phyloP scores from a whole-genome alignment of 148 eudicot genomes.

The Heliamphora exappendiculata region DNA sequence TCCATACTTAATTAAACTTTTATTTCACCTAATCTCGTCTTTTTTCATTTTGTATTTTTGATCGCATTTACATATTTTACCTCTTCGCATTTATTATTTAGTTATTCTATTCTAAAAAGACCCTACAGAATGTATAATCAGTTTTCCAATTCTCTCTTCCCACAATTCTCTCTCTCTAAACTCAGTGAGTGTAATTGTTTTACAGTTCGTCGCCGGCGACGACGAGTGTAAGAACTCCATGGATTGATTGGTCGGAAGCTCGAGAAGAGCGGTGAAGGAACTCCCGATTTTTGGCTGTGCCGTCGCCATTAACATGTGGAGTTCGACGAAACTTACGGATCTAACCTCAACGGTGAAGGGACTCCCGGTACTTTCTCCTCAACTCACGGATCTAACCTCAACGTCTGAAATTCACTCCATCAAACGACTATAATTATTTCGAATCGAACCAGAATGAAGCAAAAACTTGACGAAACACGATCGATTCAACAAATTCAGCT shows the following conservation, averaged over 20 bases:
- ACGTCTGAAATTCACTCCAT: conserved; percentile 31
- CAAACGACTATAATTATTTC: background rate
- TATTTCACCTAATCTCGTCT: too few species aligned
- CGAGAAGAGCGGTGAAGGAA: conserved; percentile 85
- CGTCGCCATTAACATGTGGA: conserved; percentile 38
- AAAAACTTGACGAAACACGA: background rate
- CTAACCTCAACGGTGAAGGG: conserved; percentile 30
- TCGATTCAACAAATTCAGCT: background rate
- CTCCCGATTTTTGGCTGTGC: conserved; percentile 29
- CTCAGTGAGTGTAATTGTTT: too few species aligned
- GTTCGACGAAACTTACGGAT: too few species aligned
- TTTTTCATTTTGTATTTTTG: too few species aligned
- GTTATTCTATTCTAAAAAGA: too few species aligned
- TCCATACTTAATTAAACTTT: too few species aligned
- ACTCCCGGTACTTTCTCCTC: conserved; percentile 11
- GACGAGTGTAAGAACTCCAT: conserved; percentile 62
- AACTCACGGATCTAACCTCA: conserved; percentile 34
- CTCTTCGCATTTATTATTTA: too few species aligned
- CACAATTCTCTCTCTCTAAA: too few species aligned
- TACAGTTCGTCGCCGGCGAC: conserved; percentile 17
- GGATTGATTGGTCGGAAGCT: conserved; percentile 66
- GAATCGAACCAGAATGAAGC: background rate
- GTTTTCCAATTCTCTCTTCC: too few species aligned
- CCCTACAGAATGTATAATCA: too few species aligned
- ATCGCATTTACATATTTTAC: too few species aligned